Conservation (phyloP, 2,329 filamentous ascomycete genomes). For the Aotearoamyces nothofagi region DNA sequence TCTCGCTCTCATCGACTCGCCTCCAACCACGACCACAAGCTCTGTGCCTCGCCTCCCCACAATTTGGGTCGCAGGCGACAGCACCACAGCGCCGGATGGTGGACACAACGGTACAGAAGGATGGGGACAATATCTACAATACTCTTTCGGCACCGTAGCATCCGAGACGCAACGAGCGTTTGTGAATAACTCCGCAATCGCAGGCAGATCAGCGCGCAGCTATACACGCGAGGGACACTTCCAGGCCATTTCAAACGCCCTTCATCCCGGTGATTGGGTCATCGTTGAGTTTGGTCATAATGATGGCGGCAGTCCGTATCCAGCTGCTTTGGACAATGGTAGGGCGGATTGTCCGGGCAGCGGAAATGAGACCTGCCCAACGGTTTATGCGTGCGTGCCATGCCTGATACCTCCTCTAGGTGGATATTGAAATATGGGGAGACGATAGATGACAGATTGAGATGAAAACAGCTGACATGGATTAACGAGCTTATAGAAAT, state of each 20-base stretch:
- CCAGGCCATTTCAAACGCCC: slow-evolving; percentile 32
- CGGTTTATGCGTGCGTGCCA: slow-evolving; percentile 2
- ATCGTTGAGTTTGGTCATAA: slow-evolving; percentile 63
- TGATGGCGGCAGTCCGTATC: slow-evolving; percentile 40
- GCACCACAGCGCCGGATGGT: slow-evolving; percentile 8
- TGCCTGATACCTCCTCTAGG: background rate
- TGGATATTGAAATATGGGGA: background rate
- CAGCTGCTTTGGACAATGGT: slow-evolving; percentile 40
- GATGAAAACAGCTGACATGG: background rate
- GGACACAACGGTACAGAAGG: slow-evolving; percentile 9
- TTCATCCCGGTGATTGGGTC: slow-evolving; percentile 46
- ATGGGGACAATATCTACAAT: slow-evolving; percentile 13
- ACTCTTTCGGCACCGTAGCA: slow-evolving; percentile 7
- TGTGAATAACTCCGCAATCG: slow-evolving; percentile 43
- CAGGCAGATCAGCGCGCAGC: slow-evolving; percentile 47
- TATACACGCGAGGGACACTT: slow-evolving; percentile 54
- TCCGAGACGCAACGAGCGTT: too few species aligned
- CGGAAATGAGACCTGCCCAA: slow-evolving; percentile 9
- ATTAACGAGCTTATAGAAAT: slow-evolving; percentile 5
- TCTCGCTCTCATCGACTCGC: too few species aligned
- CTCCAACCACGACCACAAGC: too few species aligned
- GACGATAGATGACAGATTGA: slow-evolving; percentile 6
- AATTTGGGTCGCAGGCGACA: too few species aligned
- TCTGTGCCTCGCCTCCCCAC: too few species aligned
- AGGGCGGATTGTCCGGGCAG: slow-evolving; percentile 37